Conservation (phyloP, 352 stramenopile genomes). For the Pythium folliculosum region DNA sequence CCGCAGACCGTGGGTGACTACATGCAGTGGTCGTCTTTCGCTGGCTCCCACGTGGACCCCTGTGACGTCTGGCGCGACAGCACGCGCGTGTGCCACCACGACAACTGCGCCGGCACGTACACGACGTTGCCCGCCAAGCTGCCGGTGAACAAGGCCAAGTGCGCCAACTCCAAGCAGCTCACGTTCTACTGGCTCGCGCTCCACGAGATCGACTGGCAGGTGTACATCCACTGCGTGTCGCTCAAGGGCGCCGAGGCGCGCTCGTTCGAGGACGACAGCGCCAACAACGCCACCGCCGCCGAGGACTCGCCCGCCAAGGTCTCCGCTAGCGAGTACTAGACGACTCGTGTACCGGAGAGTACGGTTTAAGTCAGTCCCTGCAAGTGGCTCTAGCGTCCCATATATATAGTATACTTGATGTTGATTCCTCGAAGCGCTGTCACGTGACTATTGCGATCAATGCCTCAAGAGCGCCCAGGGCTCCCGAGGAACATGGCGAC, state of each 20-base stretch:
- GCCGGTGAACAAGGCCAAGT: neutral
- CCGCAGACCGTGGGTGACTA: slow-evolving; percentile 17
- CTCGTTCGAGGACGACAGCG: too few relatives aligned
- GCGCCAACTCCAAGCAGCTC: neutral
- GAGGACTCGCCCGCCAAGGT: slow-evolving; percentile 5
- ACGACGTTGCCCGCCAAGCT: too few relatives aligned
- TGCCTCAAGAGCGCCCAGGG: too few relatives aligned
- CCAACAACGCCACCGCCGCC: slow-evolving; percentile 1
- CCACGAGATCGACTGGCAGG: slow-evolving; percentile 33
- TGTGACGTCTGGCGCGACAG: slow-evolving; percentile 42
- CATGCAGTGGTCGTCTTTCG: slow-evolving; percentile 32
- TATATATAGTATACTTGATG: too few relatives aligned
- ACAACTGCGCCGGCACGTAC: slow-evolving; percentile 21
- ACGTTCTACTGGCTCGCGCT: slow-evolving; percentile 28
- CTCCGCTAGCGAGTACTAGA: slow-evolving; percentile 6
- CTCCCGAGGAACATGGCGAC: too few relatives aligned
- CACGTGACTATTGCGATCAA: too few relatives aligned
- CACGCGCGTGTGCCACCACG: slow-evolving; percentile 31
- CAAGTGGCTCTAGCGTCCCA: too few relatives aligned
- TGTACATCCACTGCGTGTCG: slow-evolving; percentile 36
- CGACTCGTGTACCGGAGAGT: neutral
- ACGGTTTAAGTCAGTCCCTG: too few relatives aligned
- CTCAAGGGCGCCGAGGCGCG: slow-evolving; percentile 9
- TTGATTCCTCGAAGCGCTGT: too few relatives aligned
- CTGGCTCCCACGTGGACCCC: slow-evolving; percentile 31